Conservation (phyloP, 768 basidiomycete species). For the Tricholoma furcatifolium region DNA sequence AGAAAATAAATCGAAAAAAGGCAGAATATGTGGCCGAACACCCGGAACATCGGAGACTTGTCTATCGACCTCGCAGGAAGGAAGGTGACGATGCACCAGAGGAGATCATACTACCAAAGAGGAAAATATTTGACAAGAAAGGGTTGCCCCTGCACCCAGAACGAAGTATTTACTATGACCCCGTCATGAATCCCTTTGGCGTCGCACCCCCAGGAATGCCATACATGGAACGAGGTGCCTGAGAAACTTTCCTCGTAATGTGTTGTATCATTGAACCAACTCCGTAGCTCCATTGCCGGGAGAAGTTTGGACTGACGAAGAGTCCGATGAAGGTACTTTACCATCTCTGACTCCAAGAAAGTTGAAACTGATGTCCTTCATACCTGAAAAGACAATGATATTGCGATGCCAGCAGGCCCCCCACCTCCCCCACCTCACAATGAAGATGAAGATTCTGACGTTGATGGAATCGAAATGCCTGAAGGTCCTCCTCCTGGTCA, state of each 20-base stretch:
- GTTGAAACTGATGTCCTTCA: not conserved
- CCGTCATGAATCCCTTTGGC: conserved; percentile 90
- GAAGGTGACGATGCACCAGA: conserved; percentile 42
- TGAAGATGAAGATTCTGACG: conserved; percentile 54
- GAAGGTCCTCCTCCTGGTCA: conserved; percentile 67
- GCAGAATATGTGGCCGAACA: conserved; percentile 91
- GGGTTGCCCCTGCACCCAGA: conserved; percentile 91
- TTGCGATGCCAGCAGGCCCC: conserved; percentile 63
- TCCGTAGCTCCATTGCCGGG: conserved; percentile 55
- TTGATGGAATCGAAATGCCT: conserved; percentile 87
- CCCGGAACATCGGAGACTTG: conserved; percentile 86
- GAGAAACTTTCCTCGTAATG: not conserved
- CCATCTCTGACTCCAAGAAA: not conserved
- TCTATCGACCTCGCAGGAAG: conserved; percentile 61
- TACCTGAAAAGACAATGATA: conserved; percentile 45
- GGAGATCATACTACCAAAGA: conserved; percentile 41
- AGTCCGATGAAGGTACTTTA: conserved; percentile 41
- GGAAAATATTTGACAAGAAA: conserved; percentile 77
- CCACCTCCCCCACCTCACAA: conserved; percentile 64
- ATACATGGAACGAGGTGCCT: conserved; percentile 84
- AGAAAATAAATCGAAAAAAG: conserved; percentile 82
- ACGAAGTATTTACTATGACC: conserved; percentile 89
- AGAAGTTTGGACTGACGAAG: conserved; percentile 65
- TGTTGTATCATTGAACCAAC: conserved; percentile 4
- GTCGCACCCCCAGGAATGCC: conserved; percentile 97